Evolutionary conservation across 2,329 filamentous ascomycete species (phyloP).

Genomic region (Sporothrix curviconia): DNA sequence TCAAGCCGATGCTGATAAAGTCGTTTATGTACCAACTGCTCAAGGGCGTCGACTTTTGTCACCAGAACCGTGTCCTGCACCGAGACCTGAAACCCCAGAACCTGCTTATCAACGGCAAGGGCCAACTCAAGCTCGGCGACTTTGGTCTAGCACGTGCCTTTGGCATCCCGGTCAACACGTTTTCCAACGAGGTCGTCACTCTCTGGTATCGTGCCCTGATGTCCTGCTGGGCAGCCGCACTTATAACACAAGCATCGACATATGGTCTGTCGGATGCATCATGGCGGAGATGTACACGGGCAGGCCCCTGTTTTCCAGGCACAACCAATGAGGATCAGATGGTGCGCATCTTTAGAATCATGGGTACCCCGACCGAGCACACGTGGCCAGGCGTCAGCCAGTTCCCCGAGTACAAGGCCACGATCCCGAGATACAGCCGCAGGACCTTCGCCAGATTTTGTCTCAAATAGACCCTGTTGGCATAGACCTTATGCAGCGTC

Average conservation of each 20-base stretch:
- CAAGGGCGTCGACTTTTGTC: slow-evolving; percentile 93
- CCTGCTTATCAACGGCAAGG: slow-evolving; percentile 87
- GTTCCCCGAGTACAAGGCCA: slow-evolving; percentile 96
- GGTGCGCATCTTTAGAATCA: slow-evolving; percentile 93
- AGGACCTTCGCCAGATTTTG: slow-evolving; percentile 79
- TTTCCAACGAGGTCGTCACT: slow-evolving; percentile 96
- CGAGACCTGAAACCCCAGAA: slow-evolving; percentile 96
- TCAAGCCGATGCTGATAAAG: slow-evolving; percentile 89
- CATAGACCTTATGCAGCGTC: slow-evolving; percentile 77
- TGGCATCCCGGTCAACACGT: slow-evolving; percentile 95
- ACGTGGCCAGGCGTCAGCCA: slow-evolving; percentile 93
- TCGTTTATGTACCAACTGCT: slow-evolving; percentile 98
- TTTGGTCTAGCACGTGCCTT: slow-evolving; percentile 93
- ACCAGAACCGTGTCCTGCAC: slow-evolving; percentile 93
- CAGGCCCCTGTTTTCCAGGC: slow-evolving; percentile 86
- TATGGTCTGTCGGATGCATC: slow-evolving; percentile 98
- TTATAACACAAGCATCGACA: slow-evolving; percentile 99
- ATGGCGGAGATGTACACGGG: slow-evolving; percentile 99
- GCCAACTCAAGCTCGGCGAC: slow-evolving; percentile 84
- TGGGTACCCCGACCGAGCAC: slow-evolving; percentile 94
- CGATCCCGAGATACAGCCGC: slow-evolving; percentile 92
- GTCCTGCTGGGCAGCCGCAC: slow-evolving; percentile 89
- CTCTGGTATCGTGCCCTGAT: slow-evolving; percentile 97
- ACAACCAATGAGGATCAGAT: slow-evolving; percentile 98
- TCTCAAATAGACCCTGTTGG: slow-evolving; percentile 84